Evolutionary conservation across 1,284 basidiomycete genomes (phyloP), one percentile per base, ranked within the genome.

Genomic region (Ceratobasidium sp.): DNA sequence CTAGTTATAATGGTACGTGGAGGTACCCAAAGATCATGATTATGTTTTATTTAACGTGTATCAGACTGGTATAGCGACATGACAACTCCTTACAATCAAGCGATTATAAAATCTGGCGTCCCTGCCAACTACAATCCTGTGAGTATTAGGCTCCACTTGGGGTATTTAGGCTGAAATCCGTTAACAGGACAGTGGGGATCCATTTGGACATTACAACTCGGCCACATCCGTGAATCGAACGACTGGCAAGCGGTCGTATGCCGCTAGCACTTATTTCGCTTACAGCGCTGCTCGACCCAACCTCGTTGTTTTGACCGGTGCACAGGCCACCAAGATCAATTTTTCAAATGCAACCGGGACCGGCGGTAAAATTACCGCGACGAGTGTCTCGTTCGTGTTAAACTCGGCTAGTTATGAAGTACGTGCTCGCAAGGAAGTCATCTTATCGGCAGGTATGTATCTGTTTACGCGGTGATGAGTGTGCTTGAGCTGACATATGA

Each of bases 401-500:
- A 82, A 80, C 56, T 83, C 81, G 12, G 72, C 79, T 7, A 61
- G 42, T 2, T 81, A 83, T 78, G 80, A 69, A 4, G 84, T 82
- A 42, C 81, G 81, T 42, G 84, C 80, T 15, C 76, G 78, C 55
- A 82, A 81, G 61, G 84, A 85, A 60, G 83, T 89, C 20, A 86
- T 89, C 49, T 79, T 90, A 1, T 86, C 85, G 61, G 86, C 85
- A 2, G 89, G 73, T 77, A 12, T 26, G 51, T 70, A 10, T 23
- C 64, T 33, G 4, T 6, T 10, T 20, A 26, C 23, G 39, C 15
- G 33, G 68, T 72, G 51, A 15, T 78, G n/a, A 26, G 23, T 10
- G 69, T 72, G 3, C 46, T 68, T 33, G 26, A 15, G 5, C 39
- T 39, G 20, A 64, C 23, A 18, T 18, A 53, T 3, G 33, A 4